Evolutionary conservation across 2,329 filamentous ascomycete species (phyloP), one percentile per base, ranked within the genome.

Genomic region (Alternaria novae-zelandiae): DNA sequence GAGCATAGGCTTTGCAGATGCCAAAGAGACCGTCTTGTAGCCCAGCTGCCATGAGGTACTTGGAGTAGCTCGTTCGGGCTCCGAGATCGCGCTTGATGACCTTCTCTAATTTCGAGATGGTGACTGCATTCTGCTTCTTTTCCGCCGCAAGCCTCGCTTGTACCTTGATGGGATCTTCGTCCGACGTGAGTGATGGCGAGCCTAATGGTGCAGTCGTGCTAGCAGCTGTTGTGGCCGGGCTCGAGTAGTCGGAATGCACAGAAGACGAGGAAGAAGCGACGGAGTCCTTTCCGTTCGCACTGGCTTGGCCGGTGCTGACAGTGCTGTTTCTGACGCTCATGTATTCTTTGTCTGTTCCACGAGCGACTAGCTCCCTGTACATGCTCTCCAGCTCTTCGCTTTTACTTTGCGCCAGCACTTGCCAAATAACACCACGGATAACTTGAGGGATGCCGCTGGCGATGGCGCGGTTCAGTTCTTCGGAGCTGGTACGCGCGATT

Each of bases 401-500:
- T 80, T 97, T 97, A 82, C 94, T 97, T 76, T 97, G 93, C 4
- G 96, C 94, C 65, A 99, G 83, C 8, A 98, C 95, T 81, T 99
- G 96, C 96, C 96, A 99, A 54, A 99, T 94, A 3, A 99, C 96
- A n/a, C 96, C 96, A 62, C 96, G 90, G 65, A 99, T 97, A 4
- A 94, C 95, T 70, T 91, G 94, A 1, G 96, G 96, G 61, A 99
- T 99, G 30, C 96, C 96, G 43, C 91, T 92, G 54, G 95, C 92
- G 71, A 99, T 97, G 21, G 96, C 94, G 69, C 87, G 89, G 76
- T 95, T 97, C 61, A 99, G 83, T 78, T 97, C 94, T 73, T 96
- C 93, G 0, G 95, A 87, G 74, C 94, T 97, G 5, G 93, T 94
- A 63, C 93, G 89, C 11, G 93, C 91, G 54, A 98, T 91, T 10